Evolutionary conservation across 768 basidiomycete species (phyloP), one percentile per base, ranked within the genome.

Genomic region (Hericium erinaceus): DNA sequence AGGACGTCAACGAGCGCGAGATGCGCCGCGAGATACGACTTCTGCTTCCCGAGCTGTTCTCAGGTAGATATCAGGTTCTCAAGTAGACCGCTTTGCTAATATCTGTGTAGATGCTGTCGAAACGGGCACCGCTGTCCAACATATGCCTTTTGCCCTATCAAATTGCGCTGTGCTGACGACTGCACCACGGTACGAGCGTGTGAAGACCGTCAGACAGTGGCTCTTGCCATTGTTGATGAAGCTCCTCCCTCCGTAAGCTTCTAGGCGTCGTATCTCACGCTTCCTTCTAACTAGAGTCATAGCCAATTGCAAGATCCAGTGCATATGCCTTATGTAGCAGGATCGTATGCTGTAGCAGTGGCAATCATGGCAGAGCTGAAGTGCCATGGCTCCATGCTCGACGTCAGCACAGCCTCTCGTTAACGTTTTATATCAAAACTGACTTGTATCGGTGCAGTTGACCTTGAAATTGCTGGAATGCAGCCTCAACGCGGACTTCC

Each of bases 161-260:
- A 72, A 68, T 26, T 87, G 84, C 66, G 68, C 64, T 9, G 72
- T 70, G 4, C 65, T 85, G 46, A 64, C 82, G 33, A 69, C 69
- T 4, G 83, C 87, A 2, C 76, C 87, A 22, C 80, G 86, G 20
- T 91, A 82, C 60, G 87, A 91, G 61, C 88, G 91, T 70, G 80
- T 88, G 39, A 76, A 84, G 63, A 80, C 80, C 9, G 77, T 90
- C 56, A 77, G 75, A 56, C 79, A 82, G 51, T 92, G 90, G 90
- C 73, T 92, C 37, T 67, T 89, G n/a, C 90, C 89, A 3, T 73
- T 82, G 24, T 74, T 87, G 44, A 78, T 78, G 61, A 82, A 80
- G 60, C 71, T 76, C 57, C 70, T 85, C 12, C 58, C 71, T 9
- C 74, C 70, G 87, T 87, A 62, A 58, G 73, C 4, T 65, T 8